These are phyloP conservation scores for Rosa rugosa DNA, from an alignment of 306 rosid genomes.

Conservation along the genomic window DNA sequence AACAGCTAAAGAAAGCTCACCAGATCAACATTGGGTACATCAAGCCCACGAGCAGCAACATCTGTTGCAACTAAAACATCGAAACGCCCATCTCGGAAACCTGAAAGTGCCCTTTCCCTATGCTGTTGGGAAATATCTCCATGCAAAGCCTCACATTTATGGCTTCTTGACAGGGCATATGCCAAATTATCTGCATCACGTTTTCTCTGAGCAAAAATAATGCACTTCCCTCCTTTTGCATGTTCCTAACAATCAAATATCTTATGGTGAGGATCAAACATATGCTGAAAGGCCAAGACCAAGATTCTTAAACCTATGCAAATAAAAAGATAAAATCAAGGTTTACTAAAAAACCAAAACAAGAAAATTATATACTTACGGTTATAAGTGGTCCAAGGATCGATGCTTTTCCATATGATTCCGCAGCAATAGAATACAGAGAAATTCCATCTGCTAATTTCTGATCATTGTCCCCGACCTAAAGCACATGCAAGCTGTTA, in stretches of 20 bases:
- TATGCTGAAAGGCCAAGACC: constrained; percentile 8
- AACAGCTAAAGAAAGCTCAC: constrained; percentile 47
- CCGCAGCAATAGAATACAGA: constrained; percentile 56
- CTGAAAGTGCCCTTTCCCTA: constrained; percentile 88
- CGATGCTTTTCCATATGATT: constrained; percentile 64
- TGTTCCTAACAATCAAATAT: constrained; percentile 59
- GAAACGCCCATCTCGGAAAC: constrained; percentile 77
- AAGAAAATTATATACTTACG: constrained; percentile 41
- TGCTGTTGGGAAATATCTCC: constrained; percentile 94
- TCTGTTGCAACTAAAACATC: constrained; percentile 92
- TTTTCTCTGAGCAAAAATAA: constrained; percentile 94
- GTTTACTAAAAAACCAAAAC: background rate
- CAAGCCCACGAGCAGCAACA: constrained; percentile 98
- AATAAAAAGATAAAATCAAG: background rate
- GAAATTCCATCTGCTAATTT: constrained; percentile 98
- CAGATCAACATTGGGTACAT: constrained; percentile 96
- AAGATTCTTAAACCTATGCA: background rate
- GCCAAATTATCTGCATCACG: constrained; percentile 96
- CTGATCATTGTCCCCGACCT: constrained; percentile 99
- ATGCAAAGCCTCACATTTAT: constrained; percentile 87
- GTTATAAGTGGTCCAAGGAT: constrained; percentile 73
- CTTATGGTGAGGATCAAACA: constrained; percentile 19
- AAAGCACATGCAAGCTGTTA: constrained; percentile 26
- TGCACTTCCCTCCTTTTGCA: constrained; percentile 93
- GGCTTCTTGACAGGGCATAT: constrained; percentile 59